phyloP scores from a whole-genome alignment of 441 rosid genomes.

The Populus trichocarpa region DNA sequence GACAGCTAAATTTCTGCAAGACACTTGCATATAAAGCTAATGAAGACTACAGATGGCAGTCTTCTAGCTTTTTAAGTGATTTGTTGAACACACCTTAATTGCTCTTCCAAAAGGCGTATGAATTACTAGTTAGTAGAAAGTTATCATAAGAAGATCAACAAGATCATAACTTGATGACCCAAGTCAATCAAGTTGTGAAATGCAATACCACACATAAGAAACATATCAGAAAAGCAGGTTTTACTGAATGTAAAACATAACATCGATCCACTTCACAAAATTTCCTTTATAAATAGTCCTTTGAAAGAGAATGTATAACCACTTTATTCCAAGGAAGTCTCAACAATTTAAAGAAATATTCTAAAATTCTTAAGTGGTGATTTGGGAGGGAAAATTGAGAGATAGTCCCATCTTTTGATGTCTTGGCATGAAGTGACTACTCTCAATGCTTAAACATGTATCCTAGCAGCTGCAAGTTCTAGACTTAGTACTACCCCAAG shows the following conservation, averaged over 20 bases:
- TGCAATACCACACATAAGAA: background rate
- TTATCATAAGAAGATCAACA: background rate
- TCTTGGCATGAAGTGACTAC: background rate
- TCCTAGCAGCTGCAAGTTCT: background rate
- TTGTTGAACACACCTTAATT: background rate
- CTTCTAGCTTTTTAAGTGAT: background rate
- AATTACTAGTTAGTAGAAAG: background rate
- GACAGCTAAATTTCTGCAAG: background rate
- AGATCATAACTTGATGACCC: background rate
- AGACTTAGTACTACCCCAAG: background rate
- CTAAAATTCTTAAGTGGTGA: background rate
- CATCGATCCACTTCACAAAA: background rate
- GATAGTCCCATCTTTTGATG: background rate
- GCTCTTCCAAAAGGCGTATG: background rate
- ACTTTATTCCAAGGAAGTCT: background rate
- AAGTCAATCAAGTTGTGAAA: no score
- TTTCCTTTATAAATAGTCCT: background rate
- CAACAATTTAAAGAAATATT: background rate
- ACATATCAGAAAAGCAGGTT: background rate
- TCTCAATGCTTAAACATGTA: background rate
- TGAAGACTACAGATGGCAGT: no score
- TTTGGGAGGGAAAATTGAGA: background rate
- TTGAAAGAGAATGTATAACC: background rate
- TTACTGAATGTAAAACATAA: background rate
- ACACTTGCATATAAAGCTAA: background rate